A percentile compares a stretch with the other conserved stretches of the same genome.
Evolutionary conservation across 169 alveolate species (phyloP).

Genomic region (Theileria parva): DNA sequence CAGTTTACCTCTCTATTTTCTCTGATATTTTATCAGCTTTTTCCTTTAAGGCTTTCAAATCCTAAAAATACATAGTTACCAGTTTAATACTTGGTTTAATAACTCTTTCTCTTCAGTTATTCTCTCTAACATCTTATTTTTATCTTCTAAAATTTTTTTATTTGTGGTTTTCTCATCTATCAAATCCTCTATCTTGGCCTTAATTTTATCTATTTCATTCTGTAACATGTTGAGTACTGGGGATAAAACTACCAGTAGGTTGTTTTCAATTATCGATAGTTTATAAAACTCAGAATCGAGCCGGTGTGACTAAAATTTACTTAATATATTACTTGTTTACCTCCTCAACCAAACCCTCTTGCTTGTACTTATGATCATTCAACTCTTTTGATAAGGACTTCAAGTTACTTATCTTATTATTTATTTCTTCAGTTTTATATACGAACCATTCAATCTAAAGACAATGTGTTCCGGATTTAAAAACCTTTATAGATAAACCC

Average conservation of each 20-base stretch:
- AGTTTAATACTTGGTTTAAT: slow-evolving; percentile 25
- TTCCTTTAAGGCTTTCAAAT: neutral
- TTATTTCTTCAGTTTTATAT: neutral
- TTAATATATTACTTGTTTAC: slow-evolving; percentile 34
- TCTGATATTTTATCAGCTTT: neutral
- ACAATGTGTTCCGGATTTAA: neutral
- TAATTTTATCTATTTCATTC: slow-evolving; percentile 35
- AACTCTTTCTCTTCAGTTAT: slow-evolving; percentile 21
- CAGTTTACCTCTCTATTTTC: neutral
- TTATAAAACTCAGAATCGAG: slow-evolving; percentile 38
- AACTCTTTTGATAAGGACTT: neutral
- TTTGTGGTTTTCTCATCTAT: slow-evolving; percentile 15
- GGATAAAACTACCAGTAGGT: slow-evolving; percentile 22
- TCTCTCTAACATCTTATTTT: slow-evolving; percentile 25
- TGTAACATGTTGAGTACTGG: neutral
- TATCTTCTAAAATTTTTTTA: neutral
- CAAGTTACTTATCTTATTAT: neutral
- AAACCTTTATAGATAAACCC: neutral
- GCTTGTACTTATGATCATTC: slow-evolving; percentile 6
- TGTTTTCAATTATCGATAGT: slow-evolving; percentile 35
- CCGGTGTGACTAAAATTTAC: slow-evolving; percentile 29
- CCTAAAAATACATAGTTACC: neutral
- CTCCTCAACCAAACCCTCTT: slow-evolving; percentile 42
- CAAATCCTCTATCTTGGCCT: slow-evolving; percentile 17
- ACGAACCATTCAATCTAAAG: neutral